A percentile compares a stretch with the other conserved stretches of the same genome.
phyloP scores from a whole-genome alignment of 1,284 basidiomycete species.

The Neolentinus lepideus region DNA sequence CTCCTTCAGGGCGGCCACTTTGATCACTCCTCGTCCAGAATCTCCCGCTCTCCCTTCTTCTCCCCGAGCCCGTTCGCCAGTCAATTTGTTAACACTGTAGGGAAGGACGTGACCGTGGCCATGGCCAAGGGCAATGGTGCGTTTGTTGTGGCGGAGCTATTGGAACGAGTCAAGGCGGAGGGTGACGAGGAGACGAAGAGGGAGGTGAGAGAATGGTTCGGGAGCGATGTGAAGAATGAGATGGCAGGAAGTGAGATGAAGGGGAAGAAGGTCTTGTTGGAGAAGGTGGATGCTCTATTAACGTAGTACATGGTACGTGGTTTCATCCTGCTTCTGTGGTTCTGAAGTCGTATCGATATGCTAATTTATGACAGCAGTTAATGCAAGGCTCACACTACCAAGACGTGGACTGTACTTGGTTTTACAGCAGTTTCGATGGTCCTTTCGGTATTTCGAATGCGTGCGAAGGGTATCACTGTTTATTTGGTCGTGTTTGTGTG shows the following conservation, averaged over 20 bases:
- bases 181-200: slow-evolving; percentile 29
- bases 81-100: slow-evolving; percentile 52
- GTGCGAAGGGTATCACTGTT: no score
- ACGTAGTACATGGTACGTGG: no score
- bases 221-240: slow-evolving; percentile 28
- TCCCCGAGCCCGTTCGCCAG: slow-evolving; percentile 51
- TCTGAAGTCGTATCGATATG: no score
- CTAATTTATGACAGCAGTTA: no score
- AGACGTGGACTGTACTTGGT: no score
- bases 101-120: slow-evolving; percentile 42
- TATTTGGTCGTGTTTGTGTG: no score
- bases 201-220: slow-evolving; percentile 40
- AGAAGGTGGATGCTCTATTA: slow-evolving; percentile 27
- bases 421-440: no score
- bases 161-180: slow-evolving; percentile 49
- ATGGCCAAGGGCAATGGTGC: slow-evolving; percentile 67
- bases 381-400: no score
- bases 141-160: slow-evolving; percentile 75
- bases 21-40: slow-evolving; percentile 47
- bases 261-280: slow-evolving; percentile 49
- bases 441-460: no score
- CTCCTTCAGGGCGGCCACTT: slow-evolving; percentile 88
- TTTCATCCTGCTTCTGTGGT: no score
- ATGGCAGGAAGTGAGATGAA: slow-evolving; percentile 40
- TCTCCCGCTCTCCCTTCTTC: slow-evolving; percentile 43